A percentile compares a stretch with the other conserved stretches of the same genome.
Evolutionary conservation across 1,284 basidiomycete species (phyloP).

Genomic region (Ganoderma sp.): DNA sequence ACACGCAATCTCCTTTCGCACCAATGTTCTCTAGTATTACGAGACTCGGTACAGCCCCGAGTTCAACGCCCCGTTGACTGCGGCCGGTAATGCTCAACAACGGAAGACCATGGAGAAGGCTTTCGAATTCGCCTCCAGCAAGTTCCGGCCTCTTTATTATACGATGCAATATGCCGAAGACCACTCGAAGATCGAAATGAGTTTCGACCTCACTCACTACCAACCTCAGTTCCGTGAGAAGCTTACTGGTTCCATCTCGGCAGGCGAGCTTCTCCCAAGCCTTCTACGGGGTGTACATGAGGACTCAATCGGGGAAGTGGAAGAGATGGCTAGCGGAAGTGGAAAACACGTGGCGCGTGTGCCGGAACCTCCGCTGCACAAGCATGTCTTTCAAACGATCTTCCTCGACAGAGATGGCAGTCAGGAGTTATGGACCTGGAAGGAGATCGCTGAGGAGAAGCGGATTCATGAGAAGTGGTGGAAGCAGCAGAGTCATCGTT

Average conservation of each 20-base stretch:
- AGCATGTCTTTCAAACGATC: conserved; percentile 71
- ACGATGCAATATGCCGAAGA: conserved; percentile 62
- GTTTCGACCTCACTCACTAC: conserved; percentile 63
- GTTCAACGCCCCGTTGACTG: conserved; percentile 47
- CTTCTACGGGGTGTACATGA: conserved; percentile 31
- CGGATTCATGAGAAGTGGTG: conserved; percentile 64
- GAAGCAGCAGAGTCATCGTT: conserved; percentile 66
- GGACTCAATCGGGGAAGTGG: conserved; percentile 25
- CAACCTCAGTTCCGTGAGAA: conserved; percentile 54
- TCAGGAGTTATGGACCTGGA: conserved; percentile 56
- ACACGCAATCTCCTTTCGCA: neutral
- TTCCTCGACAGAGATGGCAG: conserved; percentile 61
- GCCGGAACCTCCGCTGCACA: conserved; percentile 42
- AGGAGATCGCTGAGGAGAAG: conserved; percentile 56
- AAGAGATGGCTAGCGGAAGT: conserved; percentile 30
- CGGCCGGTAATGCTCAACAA: conserved; percentile 41
- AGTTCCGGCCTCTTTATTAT: conserved; percentile 62
- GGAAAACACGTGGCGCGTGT: conserved; percentile 33
- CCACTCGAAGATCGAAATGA: conserved; percentile 66
- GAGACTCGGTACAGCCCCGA: conserved; percentile 49
- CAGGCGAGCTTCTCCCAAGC: conserved; percentile 25
- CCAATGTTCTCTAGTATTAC: conserved; percentile 47
- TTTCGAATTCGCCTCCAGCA: conserved; percentile 51
- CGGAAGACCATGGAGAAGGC: conserved; percentile 47
- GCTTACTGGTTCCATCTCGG: conserved; percentile 36